Conservation (phyloP, 129 eudicot genomes). For the Artemisia tridentata region DNA sequence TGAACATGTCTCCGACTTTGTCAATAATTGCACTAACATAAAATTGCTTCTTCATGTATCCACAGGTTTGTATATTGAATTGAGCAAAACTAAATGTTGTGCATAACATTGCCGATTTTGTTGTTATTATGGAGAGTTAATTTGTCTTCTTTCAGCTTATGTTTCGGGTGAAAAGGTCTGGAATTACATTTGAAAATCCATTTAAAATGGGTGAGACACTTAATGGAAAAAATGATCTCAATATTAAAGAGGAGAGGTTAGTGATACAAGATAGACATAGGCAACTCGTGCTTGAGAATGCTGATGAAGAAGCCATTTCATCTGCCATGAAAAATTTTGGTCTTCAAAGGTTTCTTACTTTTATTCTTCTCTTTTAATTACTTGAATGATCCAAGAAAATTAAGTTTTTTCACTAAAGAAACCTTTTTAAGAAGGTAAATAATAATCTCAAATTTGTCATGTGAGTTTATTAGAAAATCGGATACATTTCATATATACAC, state of each 20-base stretch:
- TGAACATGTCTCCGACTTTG: constrained; percentile 14
- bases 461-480: too few relatives aligned
- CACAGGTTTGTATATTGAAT: constrained; percentile 14
- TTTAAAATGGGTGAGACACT: constrained; percentile 64
- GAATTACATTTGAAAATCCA: constrained; percentile 64
- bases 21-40: constrained; percentile 22
- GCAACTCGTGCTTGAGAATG: constrained; percentile 36
- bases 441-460: too few relatives aligned
- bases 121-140: too few relatives aligned
- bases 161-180: constrained; percentile 67
- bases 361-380: too few relatives aligned
- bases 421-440: too few relatives aligned
- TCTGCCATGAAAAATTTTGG: constrained; percentile 69
- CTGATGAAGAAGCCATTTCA: constrained; percentile 32
- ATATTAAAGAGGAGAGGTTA: constrained; percentile 52
- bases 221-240: constrained; percentile 53
- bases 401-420: too few relatives aligned
- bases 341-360: constrained; percentile 76
- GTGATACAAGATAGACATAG: constrained; percentile 47
- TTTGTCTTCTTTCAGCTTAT: constrained; percentile 43
- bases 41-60: constrained; percentile 35
- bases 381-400: too few relatives aligned
- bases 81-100: too few relatives aligned
- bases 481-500: too few relatives aligned
- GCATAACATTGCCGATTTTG: too few relatives aligned